phyloP scores from a whole-genome alignment of 441 rosid genomes.

The Euphorbia celastroides region DNA sequence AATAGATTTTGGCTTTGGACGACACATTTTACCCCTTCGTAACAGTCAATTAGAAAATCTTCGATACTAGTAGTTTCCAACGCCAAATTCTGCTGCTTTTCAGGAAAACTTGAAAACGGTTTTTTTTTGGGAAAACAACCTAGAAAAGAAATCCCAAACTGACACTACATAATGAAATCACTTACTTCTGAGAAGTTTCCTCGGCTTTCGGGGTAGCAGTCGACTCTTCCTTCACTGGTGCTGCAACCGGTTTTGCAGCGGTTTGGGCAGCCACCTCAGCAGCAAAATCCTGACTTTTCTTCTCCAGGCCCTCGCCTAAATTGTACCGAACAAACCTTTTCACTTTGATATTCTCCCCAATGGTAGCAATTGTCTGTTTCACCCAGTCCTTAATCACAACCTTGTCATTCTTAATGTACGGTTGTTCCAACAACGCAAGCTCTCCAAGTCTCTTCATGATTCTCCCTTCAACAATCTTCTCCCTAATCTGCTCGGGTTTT shows the following conservation, averaged over 20 bases:
- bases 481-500: conserved; percentile 86
- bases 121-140: too few species aligned
- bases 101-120: too few species aligned
- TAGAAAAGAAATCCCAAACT: not conserved
- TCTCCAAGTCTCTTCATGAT: conserved; percentile 84
- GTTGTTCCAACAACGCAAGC: conserved; percentile 86
- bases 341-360: conserved; percentile 89
- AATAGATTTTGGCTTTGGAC: too few species aligned
- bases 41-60: too few species aligned
- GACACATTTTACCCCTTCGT: too few species aligned
- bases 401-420: conserved; percentile 88
- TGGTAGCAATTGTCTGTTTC: conserved; percentile 87
- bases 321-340: conserved; percentile 78
- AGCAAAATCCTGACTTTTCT: conserved; percentile 91
- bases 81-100: too few species aligned
- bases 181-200: conserved; percentile 61
- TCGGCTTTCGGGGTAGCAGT: conserved; percentile 32
- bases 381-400: conserved; percentile 77
- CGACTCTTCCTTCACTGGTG: conserved; percentile 46
- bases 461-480: conserved; percentile 87
- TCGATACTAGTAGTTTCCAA: too few species aligned
- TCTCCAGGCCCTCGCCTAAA: conserved; percentile 92
- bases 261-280: conserved; percentile 98
- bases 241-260: conserved; percentile 46
- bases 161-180: conserved; percentile 4